A percentile compares a stretch with the other conserved stretches of the same genome.
These are phyloP conservation scores for Exophiala aquamarina DNA, from an alignment of 2,329 filamentous ascomycete species.

Conservation along the genomic window DNA sequence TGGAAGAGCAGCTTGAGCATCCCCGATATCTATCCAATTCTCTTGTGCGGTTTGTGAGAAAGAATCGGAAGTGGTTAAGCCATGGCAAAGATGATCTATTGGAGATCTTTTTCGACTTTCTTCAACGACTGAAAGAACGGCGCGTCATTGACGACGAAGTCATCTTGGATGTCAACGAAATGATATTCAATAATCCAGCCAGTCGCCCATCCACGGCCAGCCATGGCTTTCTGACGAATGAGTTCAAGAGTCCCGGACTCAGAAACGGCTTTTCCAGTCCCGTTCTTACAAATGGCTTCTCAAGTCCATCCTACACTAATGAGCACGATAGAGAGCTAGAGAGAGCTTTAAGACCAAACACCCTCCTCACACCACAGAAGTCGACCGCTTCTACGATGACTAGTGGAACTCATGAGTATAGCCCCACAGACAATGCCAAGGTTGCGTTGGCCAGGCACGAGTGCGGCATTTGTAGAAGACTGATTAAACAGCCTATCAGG, in stretches of 20 bases:
- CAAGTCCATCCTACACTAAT: slow-evolving; percentile 3
- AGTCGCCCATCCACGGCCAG: neutral
- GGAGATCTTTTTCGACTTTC: slow-evolving; percentile 17
- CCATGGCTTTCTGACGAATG: neutral
- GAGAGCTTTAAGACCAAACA: no score
- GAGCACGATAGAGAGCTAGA: neutral
- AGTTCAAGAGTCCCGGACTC: no score
- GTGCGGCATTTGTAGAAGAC: slow-evolving; percentile 14
- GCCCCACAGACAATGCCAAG: no score
- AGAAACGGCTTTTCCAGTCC: neutral
- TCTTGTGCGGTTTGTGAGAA: slow-evolving; percentile 28
- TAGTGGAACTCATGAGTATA: no score
- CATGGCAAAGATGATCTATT: slow-evolving; percentile 15
- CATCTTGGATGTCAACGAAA: slow-evolving; percentile 19
- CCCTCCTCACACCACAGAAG: no score
- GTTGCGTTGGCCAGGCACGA: no score
- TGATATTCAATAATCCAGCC: slow-evolving; percentile 12
- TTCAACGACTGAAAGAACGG: slow-evolving; percentile 18
- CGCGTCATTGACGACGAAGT: slow-evolving; percentile 21
- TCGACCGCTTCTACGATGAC: no score
- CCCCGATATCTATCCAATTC: slow-evolving; percentile 25
- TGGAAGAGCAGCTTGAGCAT: slow-evolving; percentile 27
- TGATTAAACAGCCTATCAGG: slow-evolving; percentile 6
- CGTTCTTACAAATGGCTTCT: neutral
- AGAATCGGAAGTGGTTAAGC: slow-evolving; percentile 23